These are phyloP conservation scores for Ceratocystis eucalypticola DNA, from an alignment of 2,329 filamentous ascomycete species.

Conservation along the genomic window DNA sequence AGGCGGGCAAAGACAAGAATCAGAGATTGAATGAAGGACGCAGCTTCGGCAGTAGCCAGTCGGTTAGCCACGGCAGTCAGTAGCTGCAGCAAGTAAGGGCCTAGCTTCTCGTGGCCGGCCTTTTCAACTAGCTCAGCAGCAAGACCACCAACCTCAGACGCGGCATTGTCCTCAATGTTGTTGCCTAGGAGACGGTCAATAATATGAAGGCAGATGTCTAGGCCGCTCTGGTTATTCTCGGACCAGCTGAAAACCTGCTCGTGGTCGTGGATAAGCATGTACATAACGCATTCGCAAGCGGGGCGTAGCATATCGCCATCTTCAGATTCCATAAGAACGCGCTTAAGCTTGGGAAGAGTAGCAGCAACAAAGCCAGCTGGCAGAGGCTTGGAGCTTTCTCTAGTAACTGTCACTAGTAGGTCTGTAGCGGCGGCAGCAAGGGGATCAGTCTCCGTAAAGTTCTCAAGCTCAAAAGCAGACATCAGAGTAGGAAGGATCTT, in stretches of 20 bases:
- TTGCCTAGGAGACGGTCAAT: slow-evolving; percentile 81
- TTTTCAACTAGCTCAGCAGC: slow-evolving; percentile 93
- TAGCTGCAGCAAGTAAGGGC: slow-evolving; percentile 78
- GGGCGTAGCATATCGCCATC: slow-evolving; percentile 82
- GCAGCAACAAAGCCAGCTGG: slow-evolving; percentile 75
- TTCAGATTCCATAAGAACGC: slow-evolving; percentile 66
- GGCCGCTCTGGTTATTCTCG: slow-evolving; percentile 61
- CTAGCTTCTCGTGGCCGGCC: slow-evolving; percentile 78
- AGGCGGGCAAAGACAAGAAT: slow-evolving; percentile 91
- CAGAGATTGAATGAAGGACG: slow-evolving; percentile 86
- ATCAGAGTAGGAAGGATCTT: slow-evolving; percentile 81
- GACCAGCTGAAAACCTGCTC: slow-evolving; percentile 81
- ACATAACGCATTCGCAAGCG: slow-evolving; percentile 73
- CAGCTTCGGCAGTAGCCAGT: slow-evolving; percentile 67
- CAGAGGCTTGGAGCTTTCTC: slow-evolving; percentile 72
- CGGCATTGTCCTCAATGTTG: slow-evolving; percentile 78
- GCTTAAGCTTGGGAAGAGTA: slow-evolving; percentile 74
- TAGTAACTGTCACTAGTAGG: slow-evolving; percentile 63
- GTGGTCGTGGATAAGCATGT: slow-evolving; percentile 79
- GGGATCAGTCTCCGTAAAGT: slow-evolving; percentile 70
- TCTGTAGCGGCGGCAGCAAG: slow-evolving; percentile 79
- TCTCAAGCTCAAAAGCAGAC: slow-evolving; percentile 77
- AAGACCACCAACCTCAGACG: slow-evolving; percentile 88
- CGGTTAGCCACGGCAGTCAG: slow-evolving; percentile 78
- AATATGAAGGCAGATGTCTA: slow-evolving; percentile 81